Evolutionary conservation across 495 filamentous ascomycete genomes (phyloP).

Genomic region (Annulohypoxylon nitens): DNA sequence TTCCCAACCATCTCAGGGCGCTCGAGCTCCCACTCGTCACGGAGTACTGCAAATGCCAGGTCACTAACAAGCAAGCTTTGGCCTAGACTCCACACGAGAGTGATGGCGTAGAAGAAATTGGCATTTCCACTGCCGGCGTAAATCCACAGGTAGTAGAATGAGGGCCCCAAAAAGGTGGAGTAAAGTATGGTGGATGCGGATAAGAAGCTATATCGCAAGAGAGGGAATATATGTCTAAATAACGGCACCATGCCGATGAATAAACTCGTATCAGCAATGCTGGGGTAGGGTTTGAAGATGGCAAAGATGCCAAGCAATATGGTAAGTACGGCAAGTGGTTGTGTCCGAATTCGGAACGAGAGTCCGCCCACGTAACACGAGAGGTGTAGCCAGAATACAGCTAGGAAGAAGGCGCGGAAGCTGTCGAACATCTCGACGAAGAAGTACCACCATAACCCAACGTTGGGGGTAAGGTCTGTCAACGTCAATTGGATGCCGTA

Average conservation of each 20-base stretch:
- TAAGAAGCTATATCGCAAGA: slow-evolving; percentile 95
- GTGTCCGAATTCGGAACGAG: slow-evolving; percentile 79
- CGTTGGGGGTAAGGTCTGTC: slow-evolving; percentile 93
- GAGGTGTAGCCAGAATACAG: slow-evolving; percentile 97
- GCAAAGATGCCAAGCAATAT: slow-evolving; percentile 87
- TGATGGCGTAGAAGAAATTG: slow-evolving; percentile 99
- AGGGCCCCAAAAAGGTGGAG: slow-evolving; percentile 87
- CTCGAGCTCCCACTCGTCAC: slow-evolving; percentile 96
- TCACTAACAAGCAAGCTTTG: slow-evolving; percentile 84
- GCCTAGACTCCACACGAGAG: slow-evolving; percentile 94
- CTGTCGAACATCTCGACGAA: slow-evolving; percentile 99
- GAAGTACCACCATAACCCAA: slow-evolving; percentile 99
- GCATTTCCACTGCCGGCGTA: slow-evolving; percentile 98
- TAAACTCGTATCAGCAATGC: slow-evolving; percentile 85
- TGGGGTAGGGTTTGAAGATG: slow-evolving; percentile 97
- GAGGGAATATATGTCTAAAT: slow-evolving; percentile 93
- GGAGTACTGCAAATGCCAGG: slow-evolving; percentile 83
- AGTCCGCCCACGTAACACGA: slow-evolving; percentile 87
- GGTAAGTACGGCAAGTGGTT: slow-evolving; percentile 87
- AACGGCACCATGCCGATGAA: slow-evolving; percentile 86
- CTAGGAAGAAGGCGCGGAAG: slow-evolving; percentile 96
- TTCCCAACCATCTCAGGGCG: slow-evolving; percentile 89
- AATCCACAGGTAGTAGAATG: slow-evolving; percentile 98
- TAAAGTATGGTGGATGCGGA: slow-evolving; percentile 85
- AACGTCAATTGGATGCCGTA: slow-evolving; percentile 93